Percentiles rank a stretch among this genome's conserved stretches.
phyloP scores from a whole-genome alignment of 257 asterid species.

The Salvia splendens region DNA sequence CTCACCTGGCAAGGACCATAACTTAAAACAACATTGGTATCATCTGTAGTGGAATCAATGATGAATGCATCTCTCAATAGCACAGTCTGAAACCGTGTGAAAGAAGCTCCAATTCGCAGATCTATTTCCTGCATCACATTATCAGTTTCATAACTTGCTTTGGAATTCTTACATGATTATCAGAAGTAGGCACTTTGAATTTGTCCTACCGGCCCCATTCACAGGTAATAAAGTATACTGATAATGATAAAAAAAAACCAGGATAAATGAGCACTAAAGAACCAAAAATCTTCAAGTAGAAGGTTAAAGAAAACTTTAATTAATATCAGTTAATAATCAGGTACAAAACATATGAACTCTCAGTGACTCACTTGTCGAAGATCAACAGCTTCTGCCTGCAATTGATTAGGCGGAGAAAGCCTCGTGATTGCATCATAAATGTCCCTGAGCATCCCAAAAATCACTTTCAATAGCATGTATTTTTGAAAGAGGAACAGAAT shows the following conservation, averaged over 20 bases:
- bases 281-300: conserved; percentile 13
- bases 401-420: conserved; percentile 79
- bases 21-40: conserved; percentile 71
- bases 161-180: conserved; percentile 23
- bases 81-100: conserved; percentile 97
- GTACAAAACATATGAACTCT: conserved; percentile 1
- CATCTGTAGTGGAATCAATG: conserved; percentile 66
- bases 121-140: conserved; percentile 81
- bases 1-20: conserved; percentile 99
- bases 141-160: conserved; percentile 22
- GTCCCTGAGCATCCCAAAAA: conserved; percentile 61
- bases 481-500: not conserved
- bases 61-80: conserved; percentile 84
- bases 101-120: conserved; percentile 97
- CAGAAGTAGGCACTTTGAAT: conserved; percentile 19
- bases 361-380: conserved; percentile 79
- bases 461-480: conserved; percentile 27
- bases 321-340: conserved; percentile 15
- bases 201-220: conserved; percentile 27
- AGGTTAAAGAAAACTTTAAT: conserved; percentile 23
- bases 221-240: not conserved
- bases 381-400: conserved; percentile 93
- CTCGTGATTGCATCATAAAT: conserved; percentile 53
- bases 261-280: conserved; percentile 20
- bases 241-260: conserved; percentile 10